Evolutionary conservation across 129 eudicot genomes (phyloP), one percentile per base, ranked within the genome.

Genomic region (Solidago caesia): DNA sequence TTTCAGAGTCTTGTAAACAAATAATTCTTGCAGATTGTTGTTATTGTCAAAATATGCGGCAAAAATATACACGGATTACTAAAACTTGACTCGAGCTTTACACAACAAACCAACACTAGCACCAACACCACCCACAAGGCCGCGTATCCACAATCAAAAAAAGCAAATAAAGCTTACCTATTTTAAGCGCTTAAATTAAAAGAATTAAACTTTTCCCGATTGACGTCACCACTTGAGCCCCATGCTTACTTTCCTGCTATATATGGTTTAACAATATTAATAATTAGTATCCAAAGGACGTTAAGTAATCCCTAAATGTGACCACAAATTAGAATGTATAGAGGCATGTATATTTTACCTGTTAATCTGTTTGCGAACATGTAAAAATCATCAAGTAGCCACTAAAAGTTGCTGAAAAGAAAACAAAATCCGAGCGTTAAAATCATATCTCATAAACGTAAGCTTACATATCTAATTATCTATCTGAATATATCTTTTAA

Each of bases 171-270:
- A 51, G 25, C 29, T 33, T 79, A 72, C 82, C 82, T 56, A 2
- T 60, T 65, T 63, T 44, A 65, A 49, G 68, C 52, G 44, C 63
- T 72, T 55, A 15, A 71, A 9, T 44, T 11, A 10, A 44, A 42
- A 21, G 21, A 5, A 11, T 49, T 39, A 41, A 58, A 51, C 60
- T 64, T 72, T 64, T 73, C 6, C 4, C 46, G 27, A 44, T 39
- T 44, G 60, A 64, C 39, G 59, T 64, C 68, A 55, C 69, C 45
- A 56, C 59, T 79, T 47, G 78, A 79, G 78, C 44, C 65, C 63
- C 82, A 79, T 55, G 74, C 44, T 56, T 79, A 67, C 74, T 56
- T 15, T 15, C 41, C 44, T 45, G 55, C 47, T 26, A 70, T 73
- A 55, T 44, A 79, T 8, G 9, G 69, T 55, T 68, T 43, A 72